Base-by-base conservation (phyloP, 2,329 filamentous ascomycete species). In the Botrytis pseudocinerea region DNA sequence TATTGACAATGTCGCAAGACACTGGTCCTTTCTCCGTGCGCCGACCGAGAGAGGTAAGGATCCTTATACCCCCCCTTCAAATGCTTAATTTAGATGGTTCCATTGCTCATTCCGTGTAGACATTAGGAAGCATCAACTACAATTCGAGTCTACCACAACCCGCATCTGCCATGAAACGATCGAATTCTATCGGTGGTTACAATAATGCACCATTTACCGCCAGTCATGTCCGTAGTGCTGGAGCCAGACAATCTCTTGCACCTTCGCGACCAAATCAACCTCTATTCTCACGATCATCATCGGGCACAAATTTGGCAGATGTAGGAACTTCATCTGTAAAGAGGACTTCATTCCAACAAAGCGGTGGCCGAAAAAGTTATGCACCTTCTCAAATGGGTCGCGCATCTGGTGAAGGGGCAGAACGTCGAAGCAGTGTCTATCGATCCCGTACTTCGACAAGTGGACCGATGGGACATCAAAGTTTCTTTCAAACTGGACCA, bases 91-190 rank as follows among this genome's bases (percentile, higher is more conserved):
- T 57, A 20, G 25, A 59, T 66, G 14, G 51, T 57, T 57, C 51
- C 51, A 16, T 64, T 61, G 51, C 70, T 72, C 40, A 72, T 42
- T 59, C 54, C 46, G 8, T 76, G 76, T 82, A 97, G 94, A 98
- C 96, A 71, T 89, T 98, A 74, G 95, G 92, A 76, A 91, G 91
- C 20, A 90, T 97, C 80, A 95, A 90, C 82, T 90, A 91, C 82
- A 95, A 94, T 82, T 92, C 93, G 32, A 89, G 90, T 35, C 93
- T 99, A 76, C 96, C 96, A 32, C 94, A 97, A 84, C 95, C 96
- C 14, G 88, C 93, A 42, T 98, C 95, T 59, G 93, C 94, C 59
- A 92, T 99, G 88, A 99, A 99, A 85, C 93, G 96, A 82, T 92
- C 93, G 44, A 96, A 91, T 80, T 95, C 94, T 20, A 90, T 90